Evolutionary conservation across 441 rosid genomes (phyloP).

Genomic region (Corymbia calophylla): DNA sequence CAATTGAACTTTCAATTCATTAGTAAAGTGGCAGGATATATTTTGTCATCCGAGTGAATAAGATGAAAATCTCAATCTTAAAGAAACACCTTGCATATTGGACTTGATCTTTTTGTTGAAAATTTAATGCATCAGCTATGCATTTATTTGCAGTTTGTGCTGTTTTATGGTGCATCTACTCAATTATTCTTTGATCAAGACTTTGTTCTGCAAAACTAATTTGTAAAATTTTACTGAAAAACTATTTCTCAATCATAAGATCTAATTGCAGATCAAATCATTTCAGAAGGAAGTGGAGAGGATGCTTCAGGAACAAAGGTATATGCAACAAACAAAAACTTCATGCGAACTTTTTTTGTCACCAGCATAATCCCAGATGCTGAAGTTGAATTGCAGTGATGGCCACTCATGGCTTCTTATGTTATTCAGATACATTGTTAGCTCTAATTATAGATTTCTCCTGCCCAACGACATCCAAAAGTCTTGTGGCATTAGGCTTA

Average conservation of each 20-base stretch:
- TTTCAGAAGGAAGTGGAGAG: slow-evolving; percentile 62
- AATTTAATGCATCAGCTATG: neutral
- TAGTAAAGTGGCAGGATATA: neutral
- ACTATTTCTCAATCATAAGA: neutral
- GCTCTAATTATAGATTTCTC: neutral
- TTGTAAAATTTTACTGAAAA: neutral
- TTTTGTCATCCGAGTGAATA: neutral
- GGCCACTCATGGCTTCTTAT: neutral
- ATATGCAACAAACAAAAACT: neutral
- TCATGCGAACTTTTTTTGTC: neutral
- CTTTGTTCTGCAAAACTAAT: neutral
- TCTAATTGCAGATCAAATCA: slow-evolving; percentile 50
- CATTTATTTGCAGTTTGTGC: neutral
- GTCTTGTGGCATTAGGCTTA: neutral
- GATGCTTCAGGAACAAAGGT: slow-evolving; percentile 79
- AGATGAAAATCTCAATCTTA: neutral
- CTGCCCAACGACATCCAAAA: neutral
- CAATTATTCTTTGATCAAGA: neutral
- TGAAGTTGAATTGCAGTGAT: neutral
- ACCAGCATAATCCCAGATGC: neutral
- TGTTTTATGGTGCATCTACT: neutral
- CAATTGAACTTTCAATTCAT: neutral
- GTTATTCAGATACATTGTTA: neutral
- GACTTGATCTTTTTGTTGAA: neutral
- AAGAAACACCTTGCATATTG: neutral